These are phyloP conservation scores for Monosporozyma unispora DNA, from an alignment of 805 yeast species.

Conservation along the genomic window DNA sequence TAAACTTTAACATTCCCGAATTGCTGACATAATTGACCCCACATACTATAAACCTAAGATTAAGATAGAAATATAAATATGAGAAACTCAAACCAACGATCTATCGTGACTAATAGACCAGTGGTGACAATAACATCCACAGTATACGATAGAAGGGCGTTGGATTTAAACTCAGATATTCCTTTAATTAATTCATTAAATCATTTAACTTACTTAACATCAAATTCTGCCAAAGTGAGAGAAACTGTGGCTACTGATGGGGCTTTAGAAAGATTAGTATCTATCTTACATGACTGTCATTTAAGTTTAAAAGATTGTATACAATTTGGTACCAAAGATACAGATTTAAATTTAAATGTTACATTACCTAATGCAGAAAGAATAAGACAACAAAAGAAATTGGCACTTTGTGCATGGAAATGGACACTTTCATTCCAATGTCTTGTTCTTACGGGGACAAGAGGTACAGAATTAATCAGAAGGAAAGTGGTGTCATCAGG, in stretches of 20 bases:
- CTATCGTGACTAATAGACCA: constrained; percentile 73
- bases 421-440: constrained; percentile 96
- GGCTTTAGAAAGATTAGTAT: constrained; percentile 80
- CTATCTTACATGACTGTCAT: constrained; percentile 75
- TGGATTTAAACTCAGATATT: constrained; percentile 81
- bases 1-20: background rate
- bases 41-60: background rate
- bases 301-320: constrained; percentile 19
- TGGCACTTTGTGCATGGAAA: constrained; percentile 79
- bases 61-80: constrained; percentile 29
- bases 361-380: constrained; percentile 15
- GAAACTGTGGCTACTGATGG: constrained; percentile 87
- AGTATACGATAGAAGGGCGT: constrained; percentile 83
- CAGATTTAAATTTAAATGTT: constrained; percentile 13
- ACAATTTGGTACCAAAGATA: constrained; percentile 3
- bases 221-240: constrained; percentile 79
- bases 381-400: constrained; percentile 28
- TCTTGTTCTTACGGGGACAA: constrained; percentile 78
- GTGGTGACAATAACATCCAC: constrained; percentile 87
- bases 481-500: constrained; percentile 88
- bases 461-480: constrained; percentile 83
- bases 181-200: constrained; percentile 89
- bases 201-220: constrained; percentile 78
- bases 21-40: background rate
- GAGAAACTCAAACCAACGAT: constrained; percentile 86